A percentile compares a stretch with the other conserved stretches of the same genome.
Conservation (phyloP, 768 basidiomycete genomes). For the Pulveroboletus sp. region DNA sequence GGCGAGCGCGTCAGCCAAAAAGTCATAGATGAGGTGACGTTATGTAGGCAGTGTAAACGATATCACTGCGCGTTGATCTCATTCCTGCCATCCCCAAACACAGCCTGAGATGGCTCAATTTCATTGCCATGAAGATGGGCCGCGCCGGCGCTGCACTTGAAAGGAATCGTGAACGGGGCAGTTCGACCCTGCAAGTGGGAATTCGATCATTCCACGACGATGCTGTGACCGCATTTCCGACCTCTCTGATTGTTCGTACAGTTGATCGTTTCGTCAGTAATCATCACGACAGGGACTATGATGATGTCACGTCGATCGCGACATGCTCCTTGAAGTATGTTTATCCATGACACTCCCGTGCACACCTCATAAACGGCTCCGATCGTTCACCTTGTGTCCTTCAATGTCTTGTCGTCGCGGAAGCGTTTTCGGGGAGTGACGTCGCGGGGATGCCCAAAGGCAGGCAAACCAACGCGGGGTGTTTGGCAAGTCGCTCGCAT, state of each 20-base stretch:
- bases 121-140: slow-evolving; percentile 50
- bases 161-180: too few species aligned
- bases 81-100: background rate
- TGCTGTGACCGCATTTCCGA: slow-evolving; percentile 24
- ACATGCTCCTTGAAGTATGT: background rate
- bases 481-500: slow-evolving; percentile 66
- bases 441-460: too few species aligned
- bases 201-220: slow-evolving; percentile 91
- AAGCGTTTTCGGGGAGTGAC: too few species aligned
- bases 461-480: slow-evolving; percentile 75
- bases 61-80: too few species aligned
- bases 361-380: slow-evolving; percentile 72
- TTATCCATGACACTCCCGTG: background rate
- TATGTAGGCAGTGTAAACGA: too few species aligned
- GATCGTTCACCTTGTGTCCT: slow-evolving; percentile 73
- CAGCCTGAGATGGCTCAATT: slow-evolving; percentile 40
- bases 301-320: slow-evolving; percentile 50
- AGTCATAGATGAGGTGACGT: too few species aligned
- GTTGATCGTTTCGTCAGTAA: slow-evolving; percentile 79
- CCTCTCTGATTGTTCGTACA: slow-evolving; percentile 23
- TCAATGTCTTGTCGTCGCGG: too few species aligned
- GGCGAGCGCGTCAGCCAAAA: too few species aligned
- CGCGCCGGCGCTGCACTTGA: slow-evolving; percentile 81
- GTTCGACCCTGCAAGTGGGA: slow-evolving; percentile 58
- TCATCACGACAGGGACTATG: slow-evolving; percentile 67